Base-by-base conservation (phyloP, 208 protist genomes). In the Borovskyia barvae region DNA sequence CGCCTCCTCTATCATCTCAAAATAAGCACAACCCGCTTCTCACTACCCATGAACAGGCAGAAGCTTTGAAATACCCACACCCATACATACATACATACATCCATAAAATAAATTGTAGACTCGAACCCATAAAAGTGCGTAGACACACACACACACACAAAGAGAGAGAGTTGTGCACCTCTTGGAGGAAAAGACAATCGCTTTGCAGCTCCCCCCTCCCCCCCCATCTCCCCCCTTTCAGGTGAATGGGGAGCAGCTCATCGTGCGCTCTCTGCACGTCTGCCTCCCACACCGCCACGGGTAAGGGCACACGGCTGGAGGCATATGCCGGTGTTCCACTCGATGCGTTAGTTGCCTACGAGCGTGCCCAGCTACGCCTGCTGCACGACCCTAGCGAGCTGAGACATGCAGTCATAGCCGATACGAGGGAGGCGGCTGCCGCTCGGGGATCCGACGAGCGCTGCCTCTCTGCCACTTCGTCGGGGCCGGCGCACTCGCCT, bases 311-410 rank as follows among this genome's bases (percentile, higher is more conserved):
- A 8, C 45, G 25, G 55, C 39, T 63, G 29, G 25, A 15, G 2
- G 67, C 70, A 5, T 85, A 81, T 28, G 52, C 66, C 28, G 74
- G 74, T 17, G 68, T 73, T 7, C 71, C 79, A 0, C 36, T 81
- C 0, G 62, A 57, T 45, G 54, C 65, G 5, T 42, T 85, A 14
- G 63, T 75, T 11, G 66, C 72, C 24, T 85, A 73, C 25, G 79
- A 85, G 54, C 65, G 72, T n/a, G 60, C 51, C 17, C 56, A 50
- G 15, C 65, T 79, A 5, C 60, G 45, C 28, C 26, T 69, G 22
- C 49, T 55, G 15, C 68, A 58, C 37, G 39, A 60, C 22, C 26
- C 28, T 0, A 15, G 25, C 1, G 47, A 22, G 0, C n/a, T n/a
- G n/a, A n/a, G n/a, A n/a, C n/a, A n/a, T n/a, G n/a, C n/a, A n/a